Conservation (phyloP, 371 early-diverging fungal genomes). For the Apophysomyces ossiformis region DNA sequence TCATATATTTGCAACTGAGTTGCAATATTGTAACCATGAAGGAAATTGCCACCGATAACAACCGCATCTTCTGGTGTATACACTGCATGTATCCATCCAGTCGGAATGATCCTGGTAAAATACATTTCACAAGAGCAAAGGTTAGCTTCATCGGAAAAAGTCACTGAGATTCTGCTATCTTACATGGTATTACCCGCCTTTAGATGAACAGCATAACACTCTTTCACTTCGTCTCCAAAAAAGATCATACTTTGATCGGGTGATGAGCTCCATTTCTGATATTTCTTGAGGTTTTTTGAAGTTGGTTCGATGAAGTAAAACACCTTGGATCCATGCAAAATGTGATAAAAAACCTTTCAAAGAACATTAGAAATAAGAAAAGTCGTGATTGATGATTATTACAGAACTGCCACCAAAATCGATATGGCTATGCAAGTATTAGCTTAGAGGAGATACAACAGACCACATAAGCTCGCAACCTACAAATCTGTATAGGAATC, state of each 20-base stretch:
- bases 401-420: slow-evolving; percentile 93
- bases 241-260: slow-evolving; percentile 81
- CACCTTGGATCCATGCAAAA: slow-evolving; percentile 80
- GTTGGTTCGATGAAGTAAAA: slow-evolving; percentile 92
- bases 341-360: slow-evolving; percentile 79
- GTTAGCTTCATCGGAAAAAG: too few species aligned
- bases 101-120: slow-evolving; percentile 78
- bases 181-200: slow-evolving; percentile 81
- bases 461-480: slow-evolving; percentile 24
- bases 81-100: slow-evolving; percentile 96
- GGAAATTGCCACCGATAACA: slow-evolving; percentile 93
- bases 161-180: slow-evolving; percentile 12
- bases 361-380: slow-evolving; percentile 14
- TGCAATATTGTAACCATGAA: slow-evolving; percentile 76
- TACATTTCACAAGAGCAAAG: slow-evolving; percentile 1
- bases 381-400: slow-evolving; percentile 33
- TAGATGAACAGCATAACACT: slow-evolving; percentile 70
- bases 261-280: slow-evolving; percentile 86
- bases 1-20: slow-evolving; percentile 71
- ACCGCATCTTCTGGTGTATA: slow-evolving; percentile 85
- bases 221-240: slow-evolving; percentile 79
- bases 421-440: slow-evolving; percentile 62
- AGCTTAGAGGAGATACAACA: background rate
- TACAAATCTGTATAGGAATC: slow-evolving; percentile 91
- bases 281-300: slow-evolving; percentile 78